Evolutionary conservation across 176 grass and related monocot genomes (phyloP), one percentile per base, ranked within the genome.

Genomic region (Puccinellia tenuiflora): DNA sequence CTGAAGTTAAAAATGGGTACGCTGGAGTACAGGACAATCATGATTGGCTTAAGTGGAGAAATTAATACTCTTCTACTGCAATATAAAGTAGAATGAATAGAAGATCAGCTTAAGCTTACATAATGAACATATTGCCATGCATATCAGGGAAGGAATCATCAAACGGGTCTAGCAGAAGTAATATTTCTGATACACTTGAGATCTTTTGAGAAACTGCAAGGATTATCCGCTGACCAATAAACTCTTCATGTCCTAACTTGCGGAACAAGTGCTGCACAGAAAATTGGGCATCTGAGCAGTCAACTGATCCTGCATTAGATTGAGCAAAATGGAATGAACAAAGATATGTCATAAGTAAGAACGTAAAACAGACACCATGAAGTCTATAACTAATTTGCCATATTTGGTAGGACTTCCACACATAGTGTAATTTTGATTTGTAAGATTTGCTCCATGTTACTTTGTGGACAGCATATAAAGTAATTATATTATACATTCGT

Each of bases 81-180:
- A 78, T 79, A 16, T 39, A 79, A 75, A 85, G 38, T 11, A 71
- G 63, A 71, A 46, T 46, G 24, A 76, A 25, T 66, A 42, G 55
- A 60, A 87, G 43, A 60, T 28, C 75, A 82, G 13, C 90, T 86
- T 84, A 95, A 82, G 21, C 96, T 88, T 90, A 95, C 92, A 95
- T 88, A 51, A 98, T 83, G 74, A 95, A 98, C 86, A 98, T 91
- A 86, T 85, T 90, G 83, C 20, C 88, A 88, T 98, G 86, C 80
- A 91, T 78, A 81, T 79, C 88, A 84, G 92, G 89, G 73, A 93
- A 98, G 65, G 67, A 83, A 76, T 93, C 90, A 90, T 95, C 86
- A 91, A 98, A 98, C 2, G 92, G 92, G 47, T 98, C 92, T 37
- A 85, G n/a, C 51, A 98, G 76, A 86, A 93, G 87, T 69, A 98